Conservation (phyloP, 257 asterid species). For the Linderniella brevidens region DNA sequence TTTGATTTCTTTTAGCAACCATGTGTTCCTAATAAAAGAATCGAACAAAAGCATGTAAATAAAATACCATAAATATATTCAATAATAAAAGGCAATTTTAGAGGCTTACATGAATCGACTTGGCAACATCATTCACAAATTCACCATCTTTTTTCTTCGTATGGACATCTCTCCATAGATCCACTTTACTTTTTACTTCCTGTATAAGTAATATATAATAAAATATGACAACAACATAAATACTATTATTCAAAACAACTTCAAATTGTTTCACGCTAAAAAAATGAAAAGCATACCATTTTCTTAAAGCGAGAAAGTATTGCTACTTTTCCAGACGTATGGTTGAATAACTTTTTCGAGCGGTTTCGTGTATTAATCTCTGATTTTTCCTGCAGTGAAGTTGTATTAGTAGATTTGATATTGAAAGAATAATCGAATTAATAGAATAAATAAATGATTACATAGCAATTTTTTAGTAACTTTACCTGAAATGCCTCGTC, state of each 20-base stretch:
- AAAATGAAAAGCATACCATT: neutral
- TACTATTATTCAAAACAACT: neutral
- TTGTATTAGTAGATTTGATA: neutral
- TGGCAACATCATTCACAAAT: neutral
- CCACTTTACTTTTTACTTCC: slow-evolving; percentile 5
- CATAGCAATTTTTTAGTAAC: neutral
- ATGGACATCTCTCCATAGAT: neutral
- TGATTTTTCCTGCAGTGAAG: neutral
- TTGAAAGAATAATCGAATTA: neutral
- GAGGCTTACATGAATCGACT: neutral
- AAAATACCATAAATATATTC: neutral
- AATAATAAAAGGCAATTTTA: neutral
- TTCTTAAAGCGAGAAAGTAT: neutral
- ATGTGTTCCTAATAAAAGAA: neutral
- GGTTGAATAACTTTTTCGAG: slow-evolving; percentile 2
- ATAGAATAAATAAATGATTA: neutral
- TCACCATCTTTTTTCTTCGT: neutral
- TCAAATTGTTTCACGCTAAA: no score
- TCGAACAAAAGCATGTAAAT: neutral
- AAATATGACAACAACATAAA: neutral
- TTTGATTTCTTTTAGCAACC: neutral
- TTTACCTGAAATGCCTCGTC: neutral
- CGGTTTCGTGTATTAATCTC: neutral
- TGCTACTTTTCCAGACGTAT: slow-evolving; percentile 1
- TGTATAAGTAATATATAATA: neutral